Conservation (phyloP, 2,329 filamentous ascomycete species). For the Parastagonospora avenae region DNA sequence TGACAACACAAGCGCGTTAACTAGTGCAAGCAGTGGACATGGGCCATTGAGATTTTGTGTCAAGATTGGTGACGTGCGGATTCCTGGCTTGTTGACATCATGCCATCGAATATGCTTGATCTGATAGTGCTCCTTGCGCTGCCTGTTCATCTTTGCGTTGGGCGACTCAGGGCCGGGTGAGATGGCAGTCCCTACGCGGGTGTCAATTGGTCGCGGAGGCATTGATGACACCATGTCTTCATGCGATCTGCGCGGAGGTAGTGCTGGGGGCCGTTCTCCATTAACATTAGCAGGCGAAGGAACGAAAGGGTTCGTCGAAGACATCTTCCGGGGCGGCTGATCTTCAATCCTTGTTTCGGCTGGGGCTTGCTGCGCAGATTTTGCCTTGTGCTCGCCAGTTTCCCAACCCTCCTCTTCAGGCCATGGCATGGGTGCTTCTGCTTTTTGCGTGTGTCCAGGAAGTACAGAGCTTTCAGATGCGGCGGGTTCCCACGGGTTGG, state of each 20-base stretch:
- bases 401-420: slow-evolving; percentile 41
- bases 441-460: slow-evolving; percentile 17
- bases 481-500: slow-evolving; percentile 36
- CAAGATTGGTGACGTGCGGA: slow-evolving; percentile 82
- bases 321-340: slow-evolving; percentile 25
- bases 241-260: slow-evolving; percentile 39
- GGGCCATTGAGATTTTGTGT: slow-evolving; percentile 95
- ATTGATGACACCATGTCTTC: slow-evolving; percentile 41
- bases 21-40: slow-evolving; percentile 88
- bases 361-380: slow-evolving; percentile 29
- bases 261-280: slow-evolving; percentile 36
- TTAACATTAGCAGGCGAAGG: slow-evolving; percentile 7
- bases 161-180: slow-evolving; percentile 46
- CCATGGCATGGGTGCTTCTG: slow-evolving; percentile 24
- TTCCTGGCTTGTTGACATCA: slow-evolving; percentile 65
- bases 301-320: slow-evolving; percentile 7
- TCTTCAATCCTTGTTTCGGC: slow-evolving; percentile 29
- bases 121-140: slow-evolving; percentile 79
- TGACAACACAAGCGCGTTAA: slow-evolving; percentile 88
- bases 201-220: slow-evolving; percentile 42
- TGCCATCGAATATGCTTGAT: slow-evolving; percentile 91
- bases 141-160: slow-evolving; percentile 47
- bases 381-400: slow-evolving; percentile 28
- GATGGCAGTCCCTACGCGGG: slow-evolving; percentile 15
- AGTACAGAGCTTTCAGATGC: slow-evolving; percentile 32